These are phyloP conservation scores for Saccharomycopsis malanga DNA, from an alignment of 805 yeast genomes.

Conservation along the genomic window DNA sequence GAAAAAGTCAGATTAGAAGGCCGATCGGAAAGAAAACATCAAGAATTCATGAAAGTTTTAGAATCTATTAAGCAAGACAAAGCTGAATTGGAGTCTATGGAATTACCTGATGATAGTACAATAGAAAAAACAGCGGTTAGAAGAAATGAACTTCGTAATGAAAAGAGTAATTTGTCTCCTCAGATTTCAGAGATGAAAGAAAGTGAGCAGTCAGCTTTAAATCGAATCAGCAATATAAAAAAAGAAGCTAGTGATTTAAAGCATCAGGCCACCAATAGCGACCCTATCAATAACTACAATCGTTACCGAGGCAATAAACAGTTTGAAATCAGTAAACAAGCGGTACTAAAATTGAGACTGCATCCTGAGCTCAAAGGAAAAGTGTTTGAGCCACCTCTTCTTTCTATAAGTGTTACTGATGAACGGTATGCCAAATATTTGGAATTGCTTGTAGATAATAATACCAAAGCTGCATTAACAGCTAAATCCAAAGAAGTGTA, in stretches of 20 bases:
- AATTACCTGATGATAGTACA: constrained; percentile 24
- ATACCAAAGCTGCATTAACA: constrained; percentile 56
- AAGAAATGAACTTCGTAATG: constrained; percentile 25
- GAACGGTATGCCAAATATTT: constrained; percentile 45
- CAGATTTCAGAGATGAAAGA: constrained; percentile 32
- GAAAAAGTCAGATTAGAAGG: constrained; percentile 19
- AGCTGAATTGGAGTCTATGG: constrained; percentile 24
- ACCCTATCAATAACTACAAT: constrained; percentile 44
- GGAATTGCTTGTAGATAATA: constrained; percentile 47
- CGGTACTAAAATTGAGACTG: constrained; percentile 31
- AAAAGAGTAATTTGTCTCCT: constrained; percentile 26
- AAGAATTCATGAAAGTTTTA: constrained; percentile 23
- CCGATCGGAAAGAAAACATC: constrained; percentile 23
- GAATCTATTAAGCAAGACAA: constrained; percentile 27
- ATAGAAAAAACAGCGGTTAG: constrained; percentile 23
- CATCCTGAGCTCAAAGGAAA: constrained; percentile 33
- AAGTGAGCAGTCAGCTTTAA: constrained; percentile 27
- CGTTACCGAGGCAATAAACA: constrained; percentile 25
- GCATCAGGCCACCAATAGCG: constrained; percentile 38
- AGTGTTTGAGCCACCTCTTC: constrained; percentile 69
- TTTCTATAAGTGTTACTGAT: constrained; percentile 52
- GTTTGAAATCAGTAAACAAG: constrained; percentile 29
- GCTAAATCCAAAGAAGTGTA: constrained; percentile 48
- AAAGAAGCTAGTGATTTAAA: constrained; percentile 30
- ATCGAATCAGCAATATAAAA: constrained; percentile 26